Percentiles rank a stretch among this genome's conserved stretches.
Evolutionary conservation across 192 early-diverging fungal genomes (phyloP).

Genomic region (Chytriomyces hyalinus): DNA sequence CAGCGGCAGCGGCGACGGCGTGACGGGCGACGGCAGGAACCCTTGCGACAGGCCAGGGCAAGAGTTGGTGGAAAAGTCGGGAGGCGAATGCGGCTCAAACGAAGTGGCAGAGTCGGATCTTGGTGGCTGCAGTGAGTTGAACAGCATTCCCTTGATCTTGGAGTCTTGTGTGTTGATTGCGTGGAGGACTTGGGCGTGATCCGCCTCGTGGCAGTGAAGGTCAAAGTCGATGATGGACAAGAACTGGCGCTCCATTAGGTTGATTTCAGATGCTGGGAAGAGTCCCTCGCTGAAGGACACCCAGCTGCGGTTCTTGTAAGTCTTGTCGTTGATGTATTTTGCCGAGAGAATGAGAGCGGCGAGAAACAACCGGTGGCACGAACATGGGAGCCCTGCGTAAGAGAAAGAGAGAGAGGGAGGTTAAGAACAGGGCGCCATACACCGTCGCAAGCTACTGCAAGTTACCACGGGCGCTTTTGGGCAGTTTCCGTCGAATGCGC

Average conservation of each 20-base stretch:
- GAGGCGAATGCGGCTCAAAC: background rate
- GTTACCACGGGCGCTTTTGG: background rate
- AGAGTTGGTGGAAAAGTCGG: background rate
- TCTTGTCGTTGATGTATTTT: constrained; percentile 25
- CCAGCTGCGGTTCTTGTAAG: constrained; percentile 22
- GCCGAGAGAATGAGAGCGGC: constrained; percentile 6
- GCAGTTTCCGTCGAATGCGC: background rate
- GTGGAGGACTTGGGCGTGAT: background rate
- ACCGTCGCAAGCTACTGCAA: background rate
- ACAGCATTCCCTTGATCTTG: background rate
- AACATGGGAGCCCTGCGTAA: constrained; percentile 18
- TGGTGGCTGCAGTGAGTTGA: background rate
- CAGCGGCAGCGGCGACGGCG: background rate
- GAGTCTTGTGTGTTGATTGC: background rate
- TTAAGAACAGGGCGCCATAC: background rate
- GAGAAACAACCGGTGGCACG: constrained; percentile 15
- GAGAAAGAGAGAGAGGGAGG: background rate
- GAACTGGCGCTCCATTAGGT: constrained; percentile 32
- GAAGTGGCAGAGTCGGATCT: background rate
- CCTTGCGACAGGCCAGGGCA: background rate
- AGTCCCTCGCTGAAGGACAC: constrained; percentile 22
- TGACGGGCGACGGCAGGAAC: background rate
- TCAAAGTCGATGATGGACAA: constrained; percentile 18
- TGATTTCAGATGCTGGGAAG: constrained; percentile 24
- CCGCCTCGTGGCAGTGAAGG: background rate